Percentiles rank a stretch among this genome's conserved stretches.
Evolutionary conservation across 169 alveolate species (phyloP).

Genomic region (Cryptosporidium xiaoi): DNA sequence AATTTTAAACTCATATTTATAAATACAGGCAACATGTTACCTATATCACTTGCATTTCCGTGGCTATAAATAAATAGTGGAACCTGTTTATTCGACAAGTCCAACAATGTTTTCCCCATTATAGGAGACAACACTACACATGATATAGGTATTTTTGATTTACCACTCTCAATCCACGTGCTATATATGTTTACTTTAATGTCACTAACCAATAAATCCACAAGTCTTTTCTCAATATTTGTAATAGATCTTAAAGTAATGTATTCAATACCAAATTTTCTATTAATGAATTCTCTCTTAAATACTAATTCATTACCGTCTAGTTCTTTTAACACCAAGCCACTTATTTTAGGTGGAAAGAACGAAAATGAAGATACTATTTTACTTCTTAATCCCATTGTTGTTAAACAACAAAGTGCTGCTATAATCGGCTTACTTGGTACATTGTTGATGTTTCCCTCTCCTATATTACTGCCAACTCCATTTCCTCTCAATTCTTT

Average conservation of each 20-base stretch:
- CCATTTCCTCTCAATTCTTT: too few relatives aligned
- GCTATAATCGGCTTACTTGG: constrained; percentile 64
- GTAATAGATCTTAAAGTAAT: constrained; percentile 38
- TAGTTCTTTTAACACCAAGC: constrained; percentile 15
- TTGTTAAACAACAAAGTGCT: constrained; percentile 55
- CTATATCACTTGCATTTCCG: constrained; percentile 67
- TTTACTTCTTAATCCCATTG: constrained; percentile 33
- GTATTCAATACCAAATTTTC: constrained; percentile 35
- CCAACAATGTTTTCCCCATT: neutral
- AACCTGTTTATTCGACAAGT: neutral
- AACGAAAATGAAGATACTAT: constrained; percentile 44
- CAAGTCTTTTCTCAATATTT: constrained; percentile 25
- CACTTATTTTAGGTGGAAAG: constrained; percentile 62
- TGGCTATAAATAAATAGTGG: constrained; percentile 59
- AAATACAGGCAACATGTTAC: constrained; percentile 43
- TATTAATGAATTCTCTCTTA: constrained; percentile 13
- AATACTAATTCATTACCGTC: constrained; percentile 22
- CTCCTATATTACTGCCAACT: too few relatives aligned
- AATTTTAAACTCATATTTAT: constrained; percentile 34
- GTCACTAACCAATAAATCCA: constrained; percentile 40
- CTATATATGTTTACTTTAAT: constrained; percentile 31
- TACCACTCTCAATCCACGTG: constrained; percentile 68
- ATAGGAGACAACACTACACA: constrained; percentile 36
- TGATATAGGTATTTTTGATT: constrained; percentile 64
- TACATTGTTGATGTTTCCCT: constrained; percentile 12